These are phyloP conservation scores for Elsinoe ampelina DNA, from an alignment of 2,329 filamentous ascomycete genomes.

Conservation along the genomic window DNA sequence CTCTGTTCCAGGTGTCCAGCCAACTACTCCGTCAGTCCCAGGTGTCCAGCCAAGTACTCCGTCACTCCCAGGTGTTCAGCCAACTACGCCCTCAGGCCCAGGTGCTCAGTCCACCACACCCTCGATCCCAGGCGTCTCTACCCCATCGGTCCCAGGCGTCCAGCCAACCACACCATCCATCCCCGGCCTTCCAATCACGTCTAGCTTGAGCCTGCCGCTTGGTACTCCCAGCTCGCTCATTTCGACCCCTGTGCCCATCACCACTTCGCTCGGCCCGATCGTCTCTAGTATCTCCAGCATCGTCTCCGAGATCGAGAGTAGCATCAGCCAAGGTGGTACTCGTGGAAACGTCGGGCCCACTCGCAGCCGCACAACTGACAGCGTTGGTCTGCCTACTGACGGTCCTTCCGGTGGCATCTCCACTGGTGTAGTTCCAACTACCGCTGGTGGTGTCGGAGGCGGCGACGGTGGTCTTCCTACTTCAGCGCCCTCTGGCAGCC, in stretches of 20 bases:
- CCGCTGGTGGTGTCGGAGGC: background rate
- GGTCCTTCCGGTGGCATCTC: background rate
- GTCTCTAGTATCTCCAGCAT: background rate
- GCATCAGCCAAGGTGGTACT: slow-evolving; percentile 1
- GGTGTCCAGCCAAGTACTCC: background rate
- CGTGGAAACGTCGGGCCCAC: background rate
- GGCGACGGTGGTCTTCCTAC: background rate
- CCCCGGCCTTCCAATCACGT: background rate
- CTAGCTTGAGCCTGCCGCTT: background rate
- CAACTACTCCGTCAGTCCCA: background rate
- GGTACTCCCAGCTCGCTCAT: slow-evolving; percentile 1
- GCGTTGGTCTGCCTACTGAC: background rate
- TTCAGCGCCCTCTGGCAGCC: background rate
- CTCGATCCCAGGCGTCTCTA: background rate
- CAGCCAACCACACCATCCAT: background rate
- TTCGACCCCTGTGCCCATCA: background rate
- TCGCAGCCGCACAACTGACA: background rate
- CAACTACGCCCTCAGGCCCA: background rate
- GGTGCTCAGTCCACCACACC: background rate
- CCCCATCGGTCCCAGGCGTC: background rate
- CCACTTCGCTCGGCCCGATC: background rate
- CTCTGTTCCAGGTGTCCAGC: background rate
- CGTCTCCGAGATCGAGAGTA: slow-evolving; percentile 2
- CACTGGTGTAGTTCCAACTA: background rate
- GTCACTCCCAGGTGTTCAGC: background rate